Conservation (phyloP, 352 stramenopile genomes). For the Globisporangium cederbergense region DNA sequence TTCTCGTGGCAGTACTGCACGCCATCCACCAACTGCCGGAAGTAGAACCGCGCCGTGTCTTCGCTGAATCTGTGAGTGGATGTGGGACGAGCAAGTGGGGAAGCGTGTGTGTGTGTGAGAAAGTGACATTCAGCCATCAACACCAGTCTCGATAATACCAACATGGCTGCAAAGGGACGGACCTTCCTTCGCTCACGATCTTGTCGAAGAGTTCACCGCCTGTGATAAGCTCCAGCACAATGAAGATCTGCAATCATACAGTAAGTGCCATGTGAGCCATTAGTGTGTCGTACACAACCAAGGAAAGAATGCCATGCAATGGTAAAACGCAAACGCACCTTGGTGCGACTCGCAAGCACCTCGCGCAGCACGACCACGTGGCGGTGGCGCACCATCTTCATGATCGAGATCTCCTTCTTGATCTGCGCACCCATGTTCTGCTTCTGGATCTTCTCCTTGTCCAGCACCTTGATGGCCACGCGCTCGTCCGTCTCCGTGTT, state of each 20-base stretch:
- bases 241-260: constrained; percentile 91
- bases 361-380: constrained; percentile 88
- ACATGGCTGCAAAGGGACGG: constrained; percentile 15
- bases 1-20: constrained; percentile 97
- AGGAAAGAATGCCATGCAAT: no score
- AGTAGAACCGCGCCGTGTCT: constrained; percentile 97
- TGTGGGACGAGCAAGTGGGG: neutral
- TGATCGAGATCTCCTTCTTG: constrained; percentile 99
- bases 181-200: constrained; percentile 93
- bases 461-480: constrained; percentile 97
- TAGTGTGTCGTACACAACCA: no score
- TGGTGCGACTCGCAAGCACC: constrained; percentile 92
- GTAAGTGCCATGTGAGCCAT: neutral
- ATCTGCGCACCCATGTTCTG: constrained; percentile 98
- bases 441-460: constrained; percentile 98
- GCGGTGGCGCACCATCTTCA: constrained; percentile 95
- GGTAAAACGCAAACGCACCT: constrained; percentile 52
- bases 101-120: constrained; percentile 11
- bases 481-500: constrained; percentile 94
- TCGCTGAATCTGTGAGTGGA: constrained; percentile 85
- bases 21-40: constrained; percentile 96
- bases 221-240: constrained; percentile 90
- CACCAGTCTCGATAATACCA: neutral
- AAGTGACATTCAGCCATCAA: constrained; percentile 4
- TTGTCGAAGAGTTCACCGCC: constrained; percentile 94